Conservation (phyloP, 768 basidiomycete species). For the Mrakia frigida region DNA sequence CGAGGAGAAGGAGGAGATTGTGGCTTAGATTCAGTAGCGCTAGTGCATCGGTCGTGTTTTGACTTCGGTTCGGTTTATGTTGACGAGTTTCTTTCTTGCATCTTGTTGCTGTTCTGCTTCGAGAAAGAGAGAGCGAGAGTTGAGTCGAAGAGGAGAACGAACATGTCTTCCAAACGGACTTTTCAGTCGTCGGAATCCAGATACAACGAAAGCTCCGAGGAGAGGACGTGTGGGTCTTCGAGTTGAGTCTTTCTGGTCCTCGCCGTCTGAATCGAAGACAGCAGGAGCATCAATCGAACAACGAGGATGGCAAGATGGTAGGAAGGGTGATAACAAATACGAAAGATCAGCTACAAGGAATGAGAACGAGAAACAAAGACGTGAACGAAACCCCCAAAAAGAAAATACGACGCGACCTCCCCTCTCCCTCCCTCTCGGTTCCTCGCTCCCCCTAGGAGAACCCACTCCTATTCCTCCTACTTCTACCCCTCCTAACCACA, state of each 20-base stretch:
- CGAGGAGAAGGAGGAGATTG: slow-evolving; percentile 79
- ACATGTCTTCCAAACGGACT: too few species aligned
- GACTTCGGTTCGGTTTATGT: neutral
- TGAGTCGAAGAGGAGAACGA: neutral
- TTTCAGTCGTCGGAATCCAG: too few species aligned
- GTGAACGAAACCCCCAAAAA: slow-evolving; percentile 1
- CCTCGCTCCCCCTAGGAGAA: neutral
- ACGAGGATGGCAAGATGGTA: neutral
- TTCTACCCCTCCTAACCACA: neutral
- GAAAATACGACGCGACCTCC: neutral
- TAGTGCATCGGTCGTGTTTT: neutral
- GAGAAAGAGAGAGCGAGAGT: neutral
- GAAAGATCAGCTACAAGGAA: neutral
- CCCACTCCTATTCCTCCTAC: neutral
- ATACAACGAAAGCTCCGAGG: too few species aligned
- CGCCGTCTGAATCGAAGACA: too few species aligned
- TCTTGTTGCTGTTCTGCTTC: too few species aligned
- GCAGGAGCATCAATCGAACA: too few species aligned
- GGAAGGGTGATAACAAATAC: neutral
- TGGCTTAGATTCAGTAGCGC: slow-evolving; percentile 32
- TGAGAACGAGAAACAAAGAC: neutral
- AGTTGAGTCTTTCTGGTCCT: too few species aligned
- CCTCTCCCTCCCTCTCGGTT: too few species aligned
- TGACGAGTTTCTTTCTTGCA: neutral
- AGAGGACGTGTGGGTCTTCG: too few species aligned